A percentile compares a stretch with the other conserved stretches of the same genome.
phyloP scores from a whole-genome alignment of 768 basidiomycete species.

The Mycena olivaceomarginata region DNA sequence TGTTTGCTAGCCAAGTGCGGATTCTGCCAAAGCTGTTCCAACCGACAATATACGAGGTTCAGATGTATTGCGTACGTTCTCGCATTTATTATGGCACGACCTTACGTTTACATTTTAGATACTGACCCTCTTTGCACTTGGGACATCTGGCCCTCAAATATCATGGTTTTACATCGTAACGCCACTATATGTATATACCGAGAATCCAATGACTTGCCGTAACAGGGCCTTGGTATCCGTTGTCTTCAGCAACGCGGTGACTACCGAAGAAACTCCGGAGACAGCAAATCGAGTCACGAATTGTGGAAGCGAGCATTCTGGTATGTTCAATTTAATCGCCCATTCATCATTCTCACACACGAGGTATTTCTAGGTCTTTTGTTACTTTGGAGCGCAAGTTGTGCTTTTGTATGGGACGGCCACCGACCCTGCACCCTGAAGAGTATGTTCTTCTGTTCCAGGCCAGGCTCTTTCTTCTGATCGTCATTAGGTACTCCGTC shows the following conservation, averaged over 20 bases:
- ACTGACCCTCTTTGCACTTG: constrained; percentile 56
- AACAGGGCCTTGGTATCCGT: not conserved
- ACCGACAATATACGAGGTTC: constrained; percentile 81
- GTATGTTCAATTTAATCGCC: not conserved
- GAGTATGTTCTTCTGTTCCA: constrained; percentile 74
- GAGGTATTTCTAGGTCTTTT: constrained; percentile 48
- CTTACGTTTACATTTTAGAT: constrained; percentile 46
- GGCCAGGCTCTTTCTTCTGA: not conserved
- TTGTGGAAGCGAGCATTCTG: constrained; percentile 4
- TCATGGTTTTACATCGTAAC: constrained; percentile 69
- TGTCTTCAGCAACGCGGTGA: not conserved
- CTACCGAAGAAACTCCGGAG: not conserved
- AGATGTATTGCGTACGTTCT: constrained; percentile 74
- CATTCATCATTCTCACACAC: not conserved
- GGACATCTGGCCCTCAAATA: constrained; percentile 68
- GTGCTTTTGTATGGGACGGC: constrained; percentile 76
- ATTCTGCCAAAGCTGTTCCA: constrained; percentile 74
- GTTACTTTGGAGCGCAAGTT: constrained; percentile 55
- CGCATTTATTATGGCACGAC: constrained; percentile 41
- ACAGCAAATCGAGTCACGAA: not conserved
- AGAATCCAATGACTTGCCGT: no score
- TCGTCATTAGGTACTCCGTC: constrained; percentile 71
- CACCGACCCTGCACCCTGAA: constrained; percentile 80
- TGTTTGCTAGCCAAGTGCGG: constrained; percentile 77
- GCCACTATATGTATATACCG: not conserved